These are phyloP conservation scores for Eucalyptus polyanthemos DNA, from an alignment of 345 rosid genomes.

Conservation along the genomic window DNA sequence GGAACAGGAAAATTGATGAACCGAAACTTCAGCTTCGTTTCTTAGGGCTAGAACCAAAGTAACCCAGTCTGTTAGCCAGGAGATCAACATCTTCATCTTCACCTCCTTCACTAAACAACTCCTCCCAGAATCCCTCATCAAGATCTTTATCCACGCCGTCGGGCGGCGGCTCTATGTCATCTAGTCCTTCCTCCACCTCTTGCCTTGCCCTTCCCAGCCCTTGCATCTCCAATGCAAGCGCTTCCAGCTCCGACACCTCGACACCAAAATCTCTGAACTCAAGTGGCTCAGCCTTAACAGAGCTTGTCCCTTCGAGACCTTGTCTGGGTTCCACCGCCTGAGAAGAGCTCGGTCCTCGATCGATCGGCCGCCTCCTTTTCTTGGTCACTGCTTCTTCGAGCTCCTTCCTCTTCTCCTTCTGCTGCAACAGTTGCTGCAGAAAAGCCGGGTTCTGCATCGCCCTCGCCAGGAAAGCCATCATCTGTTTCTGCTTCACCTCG, in stretches of 20 bases:
- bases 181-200: slow-evolving; percentile 8
- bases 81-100: slow-evolving; percentile 36
- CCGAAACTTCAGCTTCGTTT: background rate
- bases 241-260: slow-evolving; percentile 71
- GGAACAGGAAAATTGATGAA: background rate
- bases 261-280: slow-evolving; percentile 20
- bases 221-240: slow-evolving; percentile 82
- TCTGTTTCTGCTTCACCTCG: slow-evolving; percentile 75
- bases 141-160: slow-evolving; percentile 5
- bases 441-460: slow-evolving; percentile 59
- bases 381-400: slow-evolving; percentile 42
- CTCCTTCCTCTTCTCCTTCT: slow-evolving; percentile 43
- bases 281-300: slow-evolving; percentile 41
- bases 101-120: slow-evolving; percentile 35
- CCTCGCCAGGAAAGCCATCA: slow-evolving; percentile 76
- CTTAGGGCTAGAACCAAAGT: slow-evolving; percentile 26
- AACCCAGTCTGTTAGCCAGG: slow-evolving; percentile 35
- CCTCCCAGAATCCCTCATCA: slow-evolving; percentile 75
- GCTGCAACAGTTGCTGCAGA: slow-evolving; percentile 47
- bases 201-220: slow-evolving; percentile 18
- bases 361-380: slow-evolving; percentile 40
- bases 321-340: background rate
- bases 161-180: slow-evolving; percentile 4
- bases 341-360: slow-evolving; percentile 3
- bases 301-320: background rate